phyloP scores from a whole-genome alignment of 2,329 filamentous ascomycete species.

The Verticillium albo-atrum region DNA sequence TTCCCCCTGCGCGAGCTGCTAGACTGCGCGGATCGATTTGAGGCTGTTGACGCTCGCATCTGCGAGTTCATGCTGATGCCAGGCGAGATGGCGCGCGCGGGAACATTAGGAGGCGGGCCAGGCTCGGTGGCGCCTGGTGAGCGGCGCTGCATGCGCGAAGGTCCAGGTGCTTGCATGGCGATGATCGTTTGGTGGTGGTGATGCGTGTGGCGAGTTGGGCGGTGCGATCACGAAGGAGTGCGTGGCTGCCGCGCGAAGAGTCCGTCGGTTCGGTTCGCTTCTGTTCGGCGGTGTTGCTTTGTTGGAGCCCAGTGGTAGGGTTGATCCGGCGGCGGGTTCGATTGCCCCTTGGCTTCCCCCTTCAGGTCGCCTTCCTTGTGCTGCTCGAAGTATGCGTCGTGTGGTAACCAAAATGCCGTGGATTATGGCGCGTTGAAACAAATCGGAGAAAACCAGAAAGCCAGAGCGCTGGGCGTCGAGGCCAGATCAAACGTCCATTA shows the following conservation, averaged over 20 bases:
- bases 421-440: not conserved
- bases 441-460: not conserved
- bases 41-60: conserved; percentile 61
- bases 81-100: conserved; percentile 57
- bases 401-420: not conserved
- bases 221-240: not conserved
- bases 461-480: not conserved
- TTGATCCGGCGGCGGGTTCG: not conserved
- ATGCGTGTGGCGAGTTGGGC: not conserved
- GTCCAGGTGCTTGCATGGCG: conserved; percentile 47
- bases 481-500: not conserved
- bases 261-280: no score
- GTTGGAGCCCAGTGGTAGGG: not conserved
- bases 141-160: conserved; percentile 54
- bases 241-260: not conserved
- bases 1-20: conserved; percentile 46
- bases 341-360: not conserved
- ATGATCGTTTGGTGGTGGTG: not conserved
- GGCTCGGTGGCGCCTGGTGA: conserved; percentile 56
- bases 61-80: conserved; percentile 42
- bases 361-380: not conserved
- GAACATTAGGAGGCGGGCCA: conserved; percentile 52
- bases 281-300: not conserved
- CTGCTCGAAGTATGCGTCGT: not conserved
- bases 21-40: conserved; percentile 52